These are phyloP conservation scores for Rosa rugosa DNA, from an alignment of 306 rosid genomes.

Conservation along the genomic window DNA sequence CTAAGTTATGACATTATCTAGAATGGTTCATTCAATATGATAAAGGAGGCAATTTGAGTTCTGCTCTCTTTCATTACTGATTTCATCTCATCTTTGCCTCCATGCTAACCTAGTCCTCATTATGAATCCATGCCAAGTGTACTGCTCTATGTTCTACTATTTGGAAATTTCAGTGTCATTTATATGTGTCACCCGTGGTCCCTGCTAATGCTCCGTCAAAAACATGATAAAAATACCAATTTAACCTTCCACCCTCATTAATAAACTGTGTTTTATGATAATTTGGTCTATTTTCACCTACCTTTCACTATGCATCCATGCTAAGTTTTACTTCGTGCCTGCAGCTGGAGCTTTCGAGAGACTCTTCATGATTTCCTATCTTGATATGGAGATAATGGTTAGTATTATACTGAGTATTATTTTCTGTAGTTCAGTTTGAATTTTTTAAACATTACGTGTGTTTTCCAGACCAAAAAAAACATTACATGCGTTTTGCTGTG, in stretches of 20 bases:
- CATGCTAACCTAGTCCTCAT: background rate
- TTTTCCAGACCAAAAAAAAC: background rate
- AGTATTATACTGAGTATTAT: conserved; percentile 31
- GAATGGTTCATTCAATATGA: background rate
- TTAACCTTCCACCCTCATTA: background rate
- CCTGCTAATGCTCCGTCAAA: background rate
- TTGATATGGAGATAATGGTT: conserved; percentile 92
- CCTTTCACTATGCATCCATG: background rate
- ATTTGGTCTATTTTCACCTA: background rate
- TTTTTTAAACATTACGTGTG: conserved; percentile 4
- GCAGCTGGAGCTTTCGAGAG: conserved; percentile 84
- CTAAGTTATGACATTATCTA: background rate
- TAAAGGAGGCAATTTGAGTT: background rate
- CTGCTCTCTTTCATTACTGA: background rate
- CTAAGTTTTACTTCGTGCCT: conserved; percentile 24
- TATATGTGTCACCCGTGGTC: background rate
- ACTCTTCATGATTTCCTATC: conserved; percentile 94
- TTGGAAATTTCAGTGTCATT: background rate
- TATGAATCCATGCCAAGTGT: conserved; percentile 12
- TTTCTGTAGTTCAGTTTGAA: conserved; percentile 17
- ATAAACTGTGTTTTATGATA: background rate
- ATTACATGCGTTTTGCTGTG: background rate
- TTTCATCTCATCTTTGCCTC: background rate
- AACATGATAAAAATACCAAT: background rate
- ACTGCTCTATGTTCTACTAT: background rate